Percentiles rank a stretch among this genome's conserved stretches.
These are phyloP conservation scores for Pisolithus sp. DNA, from an alignment of 768 basidiomycete genomes.

Conservation along the genomic window DNA sequence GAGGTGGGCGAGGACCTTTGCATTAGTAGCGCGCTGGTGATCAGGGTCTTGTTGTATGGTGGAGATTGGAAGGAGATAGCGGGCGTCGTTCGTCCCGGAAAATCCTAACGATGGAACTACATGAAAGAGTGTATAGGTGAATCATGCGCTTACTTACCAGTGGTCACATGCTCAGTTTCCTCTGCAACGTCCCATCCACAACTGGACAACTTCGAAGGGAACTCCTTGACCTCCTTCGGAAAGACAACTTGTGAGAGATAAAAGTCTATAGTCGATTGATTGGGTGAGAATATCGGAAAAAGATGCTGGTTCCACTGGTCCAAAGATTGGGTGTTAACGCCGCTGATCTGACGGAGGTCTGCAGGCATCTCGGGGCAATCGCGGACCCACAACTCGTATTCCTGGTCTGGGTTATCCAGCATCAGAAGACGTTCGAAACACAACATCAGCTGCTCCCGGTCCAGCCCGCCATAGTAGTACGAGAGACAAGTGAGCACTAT, in stretches of 20 bases:
- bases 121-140: rapidly evolving
- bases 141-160: slow-evolving; percentile 7
- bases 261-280: slow-evolving; percentile 29
- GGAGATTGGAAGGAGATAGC: slow-evolving; percentile 13
- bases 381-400: slow-evolving; percentile 29
- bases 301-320: slow-evolving; percentile 18
- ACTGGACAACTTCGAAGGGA: slow-evolving; percentile 27
- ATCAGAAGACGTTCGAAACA: slow-evolving; percentile 25
- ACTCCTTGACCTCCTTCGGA: slow-evolving; percentile 32
- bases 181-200: slow-evolving; percentile 34
- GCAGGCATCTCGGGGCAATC: slow-evolving; percentile 14
- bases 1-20: slow-evolving; percentile 25
- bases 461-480: slow-evolving; percentile 31
- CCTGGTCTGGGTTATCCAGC: slow-evolving; percentile 25
- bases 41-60: slow-evolving; percentile 22
- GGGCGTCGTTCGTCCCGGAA: slow-evolving; percentile 43
- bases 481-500: neutral
- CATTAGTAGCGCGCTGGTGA: slow-evolving; percentile 38
- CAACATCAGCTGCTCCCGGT: slow-evolving; percentile 18
- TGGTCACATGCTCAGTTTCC: slow-evolving; percentile 10
- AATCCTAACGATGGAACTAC: slow-evolving; percentile 23
- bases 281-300: slow-evolving; percentile 24
- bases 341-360: slow-evolving; percentile 6
- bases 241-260: slow-evolving; percentile 34
- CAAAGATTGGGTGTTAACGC: slow-evolving; percentile 26